These are phyloP conservation scores for Strobilomyces confusus DNA, from an alignment of 768 basidiomycete genomes.

Conservation along the genomic window DNA sequence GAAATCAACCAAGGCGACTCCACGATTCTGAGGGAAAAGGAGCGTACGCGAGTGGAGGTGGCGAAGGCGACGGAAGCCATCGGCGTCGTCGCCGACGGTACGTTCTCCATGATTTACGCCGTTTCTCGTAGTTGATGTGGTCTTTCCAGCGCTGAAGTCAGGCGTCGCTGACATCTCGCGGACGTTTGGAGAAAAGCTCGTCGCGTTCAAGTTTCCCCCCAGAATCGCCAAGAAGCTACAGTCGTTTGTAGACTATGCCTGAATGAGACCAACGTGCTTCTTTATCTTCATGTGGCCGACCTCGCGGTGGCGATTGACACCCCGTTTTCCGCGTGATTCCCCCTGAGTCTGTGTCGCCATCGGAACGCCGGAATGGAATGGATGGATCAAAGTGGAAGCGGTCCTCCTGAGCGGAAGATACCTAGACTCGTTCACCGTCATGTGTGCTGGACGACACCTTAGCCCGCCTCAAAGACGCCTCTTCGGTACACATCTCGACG, in stretches of 20 bases:
- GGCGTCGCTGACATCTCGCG: conserved; percentile 61
- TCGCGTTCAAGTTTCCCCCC: conserved; percentile 78
- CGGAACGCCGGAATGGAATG: no score
- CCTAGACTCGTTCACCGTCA: neutral
- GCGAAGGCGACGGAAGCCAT: conserved; percentile 54
- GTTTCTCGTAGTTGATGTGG: neutral
- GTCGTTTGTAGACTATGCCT: conserved; percentile 61
- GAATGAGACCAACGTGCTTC: neutral
- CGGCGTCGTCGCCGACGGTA: conserved; percentile 55
- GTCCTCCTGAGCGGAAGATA: neutral
- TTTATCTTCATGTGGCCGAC: no score
- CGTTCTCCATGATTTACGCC: conserved; percentile 11
- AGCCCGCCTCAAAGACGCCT: no score
- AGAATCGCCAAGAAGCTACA: conserved; percentile 63
- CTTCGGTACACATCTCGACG: no score
- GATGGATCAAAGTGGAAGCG: no score
- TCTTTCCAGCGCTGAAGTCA: conserved; percentile 50
- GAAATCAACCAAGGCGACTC: conserved; percentile 24
- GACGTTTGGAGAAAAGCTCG: conserved; percentile 71
- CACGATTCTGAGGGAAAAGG: conserved; percentile 35
- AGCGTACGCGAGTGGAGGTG: conserved; percentile 45
- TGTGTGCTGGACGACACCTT: neutral
- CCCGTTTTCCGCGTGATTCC: no score
- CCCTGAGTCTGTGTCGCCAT: no score
- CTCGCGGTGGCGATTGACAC: no score